phyloP scores from a whole-genome alignment of 2,329 filamentous ascomycete genomes.

The Dactylonectria macrodidyma region DNA sequence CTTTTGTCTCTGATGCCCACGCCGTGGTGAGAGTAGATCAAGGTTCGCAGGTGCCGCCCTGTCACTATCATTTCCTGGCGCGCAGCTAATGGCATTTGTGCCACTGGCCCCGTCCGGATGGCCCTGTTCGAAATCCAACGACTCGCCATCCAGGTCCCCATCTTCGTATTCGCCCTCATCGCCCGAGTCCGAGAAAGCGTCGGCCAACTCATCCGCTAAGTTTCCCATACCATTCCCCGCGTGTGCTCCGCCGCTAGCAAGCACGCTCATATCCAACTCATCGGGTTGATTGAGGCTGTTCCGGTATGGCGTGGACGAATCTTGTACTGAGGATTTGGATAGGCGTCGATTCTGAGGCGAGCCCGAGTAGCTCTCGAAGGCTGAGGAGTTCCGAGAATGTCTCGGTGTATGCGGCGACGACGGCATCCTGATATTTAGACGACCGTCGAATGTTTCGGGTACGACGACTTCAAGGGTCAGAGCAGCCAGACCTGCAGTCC shows the following conservation, averaged over 20 bases:
- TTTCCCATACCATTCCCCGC: constrained; percentile 77
- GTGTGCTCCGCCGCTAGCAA: constrained; percentile 58
- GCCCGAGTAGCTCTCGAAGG: constrained; percentile 63
- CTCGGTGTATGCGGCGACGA: constrained; percentile 68
- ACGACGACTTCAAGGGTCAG: constrained; percentile 22
- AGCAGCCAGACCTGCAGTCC: constrained; percentile 21
- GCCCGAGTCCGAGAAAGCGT: constrained; percentile 77
- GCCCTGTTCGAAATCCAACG: constrained; percentile 27
- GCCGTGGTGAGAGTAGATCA: constrained; percentile 60
- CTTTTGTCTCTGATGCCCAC: constrained; percentile 65
- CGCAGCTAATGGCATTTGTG: constrained; percentile 24
- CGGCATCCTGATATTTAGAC: constrained; percentile 48
- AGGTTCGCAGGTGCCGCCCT: constrained; percentile 58
- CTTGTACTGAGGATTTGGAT: constrained; percentile 67
- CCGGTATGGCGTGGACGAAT: constrained; percentile 64
- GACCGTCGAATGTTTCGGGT: constrained; percentile 17
- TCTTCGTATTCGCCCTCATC: constrained; percentile 69
- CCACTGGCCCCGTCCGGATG: constrained; percentile 35
- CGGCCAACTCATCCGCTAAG: constrained; percentile 85
- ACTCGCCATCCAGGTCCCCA: constrained; percentile 54
- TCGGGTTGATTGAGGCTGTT: constrained; percentile 66
- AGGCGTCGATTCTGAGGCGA: constrained; percentile 64
- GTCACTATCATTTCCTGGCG: constrained; percentile 39
- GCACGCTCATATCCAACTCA: constrained; percentile 61
- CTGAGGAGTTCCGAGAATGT: constrained; percentile 72